phyloP scores from a whole-genome alignment of 1,284 basidiomycete species.

The Sporisorium exsertum region DNA sequence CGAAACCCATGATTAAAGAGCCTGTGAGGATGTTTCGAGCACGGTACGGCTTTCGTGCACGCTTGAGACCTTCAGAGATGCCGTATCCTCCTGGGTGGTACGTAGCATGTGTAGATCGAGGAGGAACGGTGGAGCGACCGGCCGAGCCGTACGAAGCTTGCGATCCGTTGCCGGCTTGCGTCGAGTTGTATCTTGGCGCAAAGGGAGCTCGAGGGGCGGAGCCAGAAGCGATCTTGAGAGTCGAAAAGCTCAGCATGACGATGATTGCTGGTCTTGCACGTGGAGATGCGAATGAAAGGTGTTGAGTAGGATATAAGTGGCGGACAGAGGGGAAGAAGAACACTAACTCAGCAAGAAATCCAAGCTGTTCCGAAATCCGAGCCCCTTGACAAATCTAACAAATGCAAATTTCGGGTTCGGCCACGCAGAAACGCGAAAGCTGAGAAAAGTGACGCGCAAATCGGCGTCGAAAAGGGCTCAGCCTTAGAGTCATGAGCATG shows the following conservation, averaged over 20 bases:
- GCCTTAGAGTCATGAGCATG: slow-evolving; percentile 24
- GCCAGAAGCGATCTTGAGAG: slow-evolving; percentile 11
- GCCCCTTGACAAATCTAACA: background rate
- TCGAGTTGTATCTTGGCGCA: slow-evolving; percentile 30
- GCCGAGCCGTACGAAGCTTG: slow-evolving; percentile 27
- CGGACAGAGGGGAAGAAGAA: background rate
- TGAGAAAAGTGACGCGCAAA: background rate
- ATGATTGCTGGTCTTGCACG: background rate
- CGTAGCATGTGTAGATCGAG: slow-evolving; percentile 52
- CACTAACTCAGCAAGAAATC: background rate
- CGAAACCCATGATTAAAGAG: slow-evolving; percentile 78
- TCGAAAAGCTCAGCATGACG: slow-evolving; percentile 24
- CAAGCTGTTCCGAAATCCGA: background rate
- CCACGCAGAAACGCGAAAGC: background rate
- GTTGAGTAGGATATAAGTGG: background rate
- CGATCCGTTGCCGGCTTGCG: slow-evolving; percentile 26
- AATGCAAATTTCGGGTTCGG: background rate
- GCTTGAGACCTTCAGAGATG: slow-evolving; percentile 74
- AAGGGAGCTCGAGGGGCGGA: slow-evolving; percentile 6
- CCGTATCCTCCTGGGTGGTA: slow-evolving; percentile 61
- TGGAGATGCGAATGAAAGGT: background rate
- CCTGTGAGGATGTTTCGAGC: slow-evolving; percentile 85
- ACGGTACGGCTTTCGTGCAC: slow-evolving; percentile 86
- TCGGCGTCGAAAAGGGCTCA: background rate
- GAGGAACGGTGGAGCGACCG: slow-evolving; percentile 43